Conservation (phyloP, 176 grass and related monocot genomes). For the Avena atlantica region DNA sequence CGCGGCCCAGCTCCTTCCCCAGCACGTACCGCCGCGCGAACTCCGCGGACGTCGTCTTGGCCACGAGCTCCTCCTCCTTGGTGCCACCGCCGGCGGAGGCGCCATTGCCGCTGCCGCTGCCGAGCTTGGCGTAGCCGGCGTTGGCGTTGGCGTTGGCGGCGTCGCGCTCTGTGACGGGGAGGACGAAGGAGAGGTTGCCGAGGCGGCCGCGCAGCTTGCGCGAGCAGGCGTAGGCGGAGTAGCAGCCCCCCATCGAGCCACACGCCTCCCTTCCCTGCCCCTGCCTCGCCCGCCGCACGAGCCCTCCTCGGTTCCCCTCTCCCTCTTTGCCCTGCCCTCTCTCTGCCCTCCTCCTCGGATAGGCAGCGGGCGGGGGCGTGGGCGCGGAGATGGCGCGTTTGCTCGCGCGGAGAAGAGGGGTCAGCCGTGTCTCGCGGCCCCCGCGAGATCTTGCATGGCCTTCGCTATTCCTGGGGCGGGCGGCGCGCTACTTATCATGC, state of each 20-base stretch:
- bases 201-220: slow-evolving; percentile 48
- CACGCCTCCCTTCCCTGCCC: background rate
- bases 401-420: background rate
- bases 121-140: background rate
- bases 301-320: background rate
- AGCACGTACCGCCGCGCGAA: slow-evolving; percentile 59
- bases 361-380: background rate
- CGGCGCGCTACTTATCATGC: slow-evolving; percentile 15
- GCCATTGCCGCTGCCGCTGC: background rate
- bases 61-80: background rate
- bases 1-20: slow-evolving; percentile 68
- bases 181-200: slow-evolving; percentile 47
- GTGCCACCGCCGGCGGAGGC: background rate
- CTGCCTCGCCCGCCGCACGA: slow-evolving; percentile 5
- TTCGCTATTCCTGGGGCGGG: slow-evolving; percentile 12
- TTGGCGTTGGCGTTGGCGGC: background rate
- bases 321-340: background rate
- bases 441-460: slow-evolving; percentile 36
- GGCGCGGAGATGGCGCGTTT: background rate
- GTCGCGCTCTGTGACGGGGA: slow-evolving; percentile 53
- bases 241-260: slow-evolving; percentile 56
- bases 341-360: background rate
- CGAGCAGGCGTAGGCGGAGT: slow-evolving; percentile 54
- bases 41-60: slow-evolving; percentile 34
- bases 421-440: background rate